Percentiles rank a stretch among this genome's conserved stretches.
Evolutionary conservation across 192 early-diverging fungal genomes (phyloP).

Genomic region (Phycomyces nitens): DNA sequence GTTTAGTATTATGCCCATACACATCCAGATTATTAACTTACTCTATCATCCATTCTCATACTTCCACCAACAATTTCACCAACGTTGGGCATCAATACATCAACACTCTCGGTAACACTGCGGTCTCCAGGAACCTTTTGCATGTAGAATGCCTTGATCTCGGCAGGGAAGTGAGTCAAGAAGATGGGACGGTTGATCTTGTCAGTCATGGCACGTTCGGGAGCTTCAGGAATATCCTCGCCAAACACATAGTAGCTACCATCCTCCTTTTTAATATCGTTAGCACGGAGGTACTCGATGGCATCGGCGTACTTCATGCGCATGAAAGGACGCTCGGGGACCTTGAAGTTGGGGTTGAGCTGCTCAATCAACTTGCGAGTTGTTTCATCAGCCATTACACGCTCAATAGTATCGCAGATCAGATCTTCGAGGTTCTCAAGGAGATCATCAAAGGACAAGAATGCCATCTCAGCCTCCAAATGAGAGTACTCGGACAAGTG

Average conservation of each 20-base stretch:
- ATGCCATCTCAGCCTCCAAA: slow-evolving; percentile 94
- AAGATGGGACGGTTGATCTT: slow-evolving; percentile 93
- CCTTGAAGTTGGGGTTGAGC: slow-evolving; percentile 88
- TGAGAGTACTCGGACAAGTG: slow-evolving; percentile 97
- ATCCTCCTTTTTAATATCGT: slow-evolving; percentile 87
- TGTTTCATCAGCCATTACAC: slow-evolving; percentile 71
- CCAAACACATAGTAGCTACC: slow-evolving; percentile 92
- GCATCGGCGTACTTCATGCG: slow-evolving; percentile 97
- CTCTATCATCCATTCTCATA: slow-evolving; percentile 92
- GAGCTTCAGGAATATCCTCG: slow-evolving; percentile 98
- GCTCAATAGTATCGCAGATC: slow-evolving; percentile 74
- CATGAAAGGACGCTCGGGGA: slow-evolving; percentile 81
- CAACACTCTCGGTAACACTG: slow-evolving; percentile 91
- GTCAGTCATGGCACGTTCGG: slow-evolving; percentile 99
- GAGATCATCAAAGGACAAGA: slow-evolving; percentile 90
- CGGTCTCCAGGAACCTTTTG: slow-evolving; percentile 81
- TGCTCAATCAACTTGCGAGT: slow-evolving; percentile 75
- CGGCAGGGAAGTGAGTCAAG: slow-evolving; percentile 92
- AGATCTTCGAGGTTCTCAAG: slow-evolving; percentile 86
- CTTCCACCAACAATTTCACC: slow-evolving; percentile 98
- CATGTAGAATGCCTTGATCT: slow-evolving; percentile 99
- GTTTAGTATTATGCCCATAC: neutral
- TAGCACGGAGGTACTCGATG: slow-evolving; percentile 89
- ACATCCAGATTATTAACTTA: slow-evolving; percentile 23
- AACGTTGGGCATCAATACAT: slow-evolving; percentile 96